A percentile compares a stretch with the other conserved stretches of the same genome.
Evolutionary conservation across 2,329 filamentous ascomycete species (phyloP).

Genomic region (Incumbomyces lentus): DNA sequence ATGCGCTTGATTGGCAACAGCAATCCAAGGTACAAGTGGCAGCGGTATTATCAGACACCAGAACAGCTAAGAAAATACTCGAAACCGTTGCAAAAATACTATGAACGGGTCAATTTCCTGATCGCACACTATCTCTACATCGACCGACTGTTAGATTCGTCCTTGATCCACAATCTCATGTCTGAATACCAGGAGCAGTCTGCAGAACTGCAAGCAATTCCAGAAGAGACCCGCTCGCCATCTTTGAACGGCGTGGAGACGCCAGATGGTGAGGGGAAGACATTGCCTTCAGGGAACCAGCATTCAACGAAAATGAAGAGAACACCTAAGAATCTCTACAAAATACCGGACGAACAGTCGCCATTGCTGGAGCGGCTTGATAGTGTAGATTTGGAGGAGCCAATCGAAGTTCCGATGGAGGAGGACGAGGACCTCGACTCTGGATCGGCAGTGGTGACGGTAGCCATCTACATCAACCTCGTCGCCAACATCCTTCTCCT

Average conservation of each 20-base stretch:
- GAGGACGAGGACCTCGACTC: conserved; percentile 49
- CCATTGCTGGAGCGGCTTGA: conserved; percentile 47
- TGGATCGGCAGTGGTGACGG: conserved; percentile 62
- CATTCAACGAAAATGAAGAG: conserved; percentile 47
- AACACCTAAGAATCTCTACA: conserved; percentile 80
- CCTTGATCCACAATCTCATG: conserved; percentile 80
- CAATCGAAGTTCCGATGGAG: conserved; percentile 36
- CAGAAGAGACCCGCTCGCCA: conserved; percentile 49
- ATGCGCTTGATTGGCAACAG: conserved; percentile 81
- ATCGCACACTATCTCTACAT: conserved; percentile 92
- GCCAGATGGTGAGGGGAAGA: conserved; percentile 7
- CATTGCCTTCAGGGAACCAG: not conserved
- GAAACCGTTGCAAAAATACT: conserved; percentile 70
- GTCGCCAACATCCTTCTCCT: conserved; percentile 66
- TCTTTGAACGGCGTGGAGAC: conserved; percentile 18
- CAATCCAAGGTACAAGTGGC: conserved; percentile 77
- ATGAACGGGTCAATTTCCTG: conserved; percentile 78
- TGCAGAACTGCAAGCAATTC: conserved; percentile 57
- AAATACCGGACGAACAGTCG: conserved; percentile 55
- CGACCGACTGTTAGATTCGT: conserved; percentile 79
- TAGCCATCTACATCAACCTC: conserved; percentile 82
- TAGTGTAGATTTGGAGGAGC: conserved; percentile 14
- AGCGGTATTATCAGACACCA: conserved; percentile 73
- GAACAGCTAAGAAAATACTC: conserved; percentile 62
- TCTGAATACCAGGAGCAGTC: conserved; percentile 71